Evolutionary conservation across 2,329 filamentous ascomycete genomes (phyloP), one percentile per base, ranked within the genome.

Genomic region (Cladophialophora chaetospira): DNA sequence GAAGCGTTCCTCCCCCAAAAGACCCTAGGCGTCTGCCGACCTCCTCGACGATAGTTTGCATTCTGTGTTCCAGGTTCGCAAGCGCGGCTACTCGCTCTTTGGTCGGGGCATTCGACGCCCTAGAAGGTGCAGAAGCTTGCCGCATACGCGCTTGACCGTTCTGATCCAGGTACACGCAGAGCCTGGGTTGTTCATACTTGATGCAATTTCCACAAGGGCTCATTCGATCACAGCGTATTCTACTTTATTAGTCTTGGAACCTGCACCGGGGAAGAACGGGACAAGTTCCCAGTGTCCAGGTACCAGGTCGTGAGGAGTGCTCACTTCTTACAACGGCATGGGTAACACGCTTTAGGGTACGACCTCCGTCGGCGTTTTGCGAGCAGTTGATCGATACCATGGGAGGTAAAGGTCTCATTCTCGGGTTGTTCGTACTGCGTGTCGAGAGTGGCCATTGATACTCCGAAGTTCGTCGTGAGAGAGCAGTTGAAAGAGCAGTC

Each of bases 11-110:
- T 6, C 6, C 28, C 5, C 13, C 13, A 13, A 31, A 13, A 31
- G 28, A 13, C 5, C 28, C 28, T 6, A 31, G 42, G 28, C 42
- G 42, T 47, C 42, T 46, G 19, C 46, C 51, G 1, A 54, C 42
- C 42, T 54, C 42, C 26, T 54, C 51, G 25, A 42, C 51, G 13
- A 54, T 54, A 26, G 51, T 47, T 47, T 54, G 51, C 51, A 54
- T 54, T 19, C 51, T 35, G 15, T 25, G n/a, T 40, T 54, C 51
- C 15, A 54, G 51, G 19, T 54, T 42, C 11, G 51, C 42, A 36
- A 54, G 51, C 4, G 51, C 40, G 2, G 51, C 42, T 11, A 54
- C 19, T 35, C 51, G 15, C 23, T 54, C 42, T 47, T 48, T 47
- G 8, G 42, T 54, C 26, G 42, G 29, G 13, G 26, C 25, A 46